Percentiles rank a stretch among this genome's conserved stretches.
Conservation (phyloP, 2,329 filamentous ascomycete genomes). For the Fusarium miscanthi region DNA sequence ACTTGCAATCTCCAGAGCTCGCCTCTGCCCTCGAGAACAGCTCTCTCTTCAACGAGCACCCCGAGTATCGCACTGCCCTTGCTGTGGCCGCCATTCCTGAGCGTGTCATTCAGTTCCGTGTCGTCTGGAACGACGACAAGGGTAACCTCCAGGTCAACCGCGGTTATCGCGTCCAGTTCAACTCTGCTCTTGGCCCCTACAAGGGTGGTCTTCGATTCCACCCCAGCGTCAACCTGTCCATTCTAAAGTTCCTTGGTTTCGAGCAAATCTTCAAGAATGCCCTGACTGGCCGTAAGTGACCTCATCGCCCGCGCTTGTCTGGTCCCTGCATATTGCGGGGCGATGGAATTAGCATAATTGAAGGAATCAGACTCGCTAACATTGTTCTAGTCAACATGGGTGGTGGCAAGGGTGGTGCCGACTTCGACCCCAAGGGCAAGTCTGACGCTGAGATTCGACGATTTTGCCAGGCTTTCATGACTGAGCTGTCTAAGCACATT, state of each 20-base stretch:
- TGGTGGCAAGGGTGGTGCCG: slow-evolving; percentile 95
- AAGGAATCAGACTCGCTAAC: slow-evolving; percentile 26
- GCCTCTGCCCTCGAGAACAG: slow-evolving; percentile 94
- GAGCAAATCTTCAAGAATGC: slow-evolving; percentile 99
- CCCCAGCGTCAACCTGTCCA: slow-evolving; percentile 82
- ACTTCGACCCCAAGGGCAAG: slow-evolving; percentile 99
- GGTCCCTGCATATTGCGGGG: slow-evolving; percentile 34
- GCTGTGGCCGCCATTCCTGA: slow-evolving; percentile 90
- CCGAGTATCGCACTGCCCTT: slow-evolving; percentile 93
- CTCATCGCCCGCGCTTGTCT: background rate
- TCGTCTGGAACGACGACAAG: slow-evolving; percentile 96
- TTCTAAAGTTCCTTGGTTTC: slow-evolving; percentile 97
- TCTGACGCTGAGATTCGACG: slow-evolving; percentile 96
- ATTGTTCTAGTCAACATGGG: slow-evolving; percentile 73
- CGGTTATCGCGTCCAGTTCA: slow-evolving; percentile 97
- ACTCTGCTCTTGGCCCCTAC: slow-evolving; percentile 96
- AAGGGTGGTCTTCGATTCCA: slow-evolving; percentile 98
- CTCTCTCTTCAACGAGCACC: slow-evolving; percentile 91
- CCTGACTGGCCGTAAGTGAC: slow-evolving; percentile 83
- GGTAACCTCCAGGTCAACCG: slow-evolving; percentile 91
- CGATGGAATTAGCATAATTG: background rate
- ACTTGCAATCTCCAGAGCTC: slow-evolving; percentile 72
- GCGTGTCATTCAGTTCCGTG: slow-evolving; percentile 96
- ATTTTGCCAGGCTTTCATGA: slow-evolving; percentile 98
- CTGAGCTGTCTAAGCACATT: slow-evolving; percentile 94